Percentiles rank a stretch among this genome's conserved stretches.
Conservation (phyloP, 1,139 yeast genomes). For the Yamadazyma atlantica region DNA sequence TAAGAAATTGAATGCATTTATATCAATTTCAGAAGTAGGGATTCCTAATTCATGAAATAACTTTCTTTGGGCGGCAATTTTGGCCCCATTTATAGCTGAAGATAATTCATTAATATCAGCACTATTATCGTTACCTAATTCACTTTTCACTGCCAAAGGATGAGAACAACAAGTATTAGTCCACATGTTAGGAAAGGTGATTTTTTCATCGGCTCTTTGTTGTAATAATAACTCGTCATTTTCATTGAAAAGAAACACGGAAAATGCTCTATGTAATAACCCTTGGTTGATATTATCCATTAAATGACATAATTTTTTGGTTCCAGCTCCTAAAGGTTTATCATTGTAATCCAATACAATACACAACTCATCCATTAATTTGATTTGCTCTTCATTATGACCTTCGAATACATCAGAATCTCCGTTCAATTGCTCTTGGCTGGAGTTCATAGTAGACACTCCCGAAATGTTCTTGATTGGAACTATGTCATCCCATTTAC, state of each 20-base stretch:
- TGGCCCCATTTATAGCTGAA: slow-evolving; percentile 71
- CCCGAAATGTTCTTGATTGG: slow-evolving; percentile 52
- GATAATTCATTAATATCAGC: slow-evolving; percentile 27
- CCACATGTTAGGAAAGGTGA: slow-evolving; percentile 96
- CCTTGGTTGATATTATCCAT: slow-evolving; percentile 87
- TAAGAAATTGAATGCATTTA: slow-evolving; percentile 71
- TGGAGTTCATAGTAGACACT: slow-evolving; percentile 28
- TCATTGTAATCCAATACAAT: slow-evolving; percentile 89
- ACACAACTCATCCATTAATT: slow-evolving; percentile 94
- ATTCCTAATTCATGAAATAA: slow-evolving; percentile 93
- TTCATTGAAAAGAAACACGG: slow-evolving; percentile 84
- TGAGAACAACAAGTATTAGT: slow-evolving; percentile 99
- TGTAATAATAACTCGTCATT: slow-evolving; percentile 78
- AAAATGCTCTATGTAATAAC: slow-evolving; percentile 89
- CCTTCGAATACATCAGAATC: slow-evolving; percentile 58
- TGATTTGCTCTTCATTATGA: slow-evolving; percentile 91
- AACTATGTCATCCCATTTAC: slow-evolving; percentile 63
- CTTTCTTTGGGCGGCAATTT: slow-evolving; percentile 88
- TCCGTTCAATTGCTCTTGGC: slow-evolving; percentile 16
- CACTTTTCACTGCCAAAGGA: slow-evolving; percentile 82
- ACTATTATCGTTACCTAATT: slow-evolving; percentile 54
- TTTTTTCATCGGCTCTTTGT: slow-evolving; percentile 93
- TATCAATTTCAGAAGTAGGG: slow-evolving; percentile 57
- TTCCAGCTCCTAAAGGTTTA: slow-evolving; percentile 86
- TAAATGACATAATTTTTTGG: slow-evolving; percentile 88